Percentiles rank a stretch among this genome's conserved stretches.
Evolutionary conservation across 2,329 filamentous ascomycete genomes (phyloP).

Genomic region (Xylaria sp.): DNA sequence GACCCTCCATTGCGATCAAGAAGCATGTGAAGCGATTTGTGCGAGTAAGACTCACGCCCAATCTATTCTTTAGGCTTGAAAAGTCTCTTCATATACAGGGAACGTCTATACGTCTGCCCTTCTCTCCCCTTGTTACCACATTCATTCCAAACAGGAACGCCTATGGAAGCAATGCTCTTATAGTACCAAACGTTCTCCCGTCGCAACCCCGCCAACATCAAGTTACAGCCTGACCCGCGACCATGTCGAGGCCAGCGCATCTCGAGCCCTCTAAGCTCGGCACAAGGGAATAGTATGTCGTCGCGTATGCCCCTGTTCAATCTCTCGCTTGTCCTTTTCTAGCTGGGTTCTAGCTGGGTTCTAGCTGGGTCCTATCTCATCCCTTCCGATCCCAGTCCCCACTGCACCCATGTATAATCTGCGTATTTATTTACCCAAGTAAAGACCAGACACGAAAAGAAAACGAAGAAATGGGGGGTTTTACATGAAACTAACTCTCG

Average conservation of each 20-base stretch:
- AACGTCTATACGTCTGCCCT: not conserved
- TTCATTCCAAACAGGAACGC: not conserved
- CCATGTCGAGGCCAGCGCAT: conserved; percentile 58
- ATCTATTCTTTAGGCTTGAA: not conserved
- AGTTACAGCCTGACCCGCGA: not conserved
- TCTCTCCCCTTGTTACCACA: not conserved
- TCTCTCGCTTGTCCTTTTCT: not conserved
- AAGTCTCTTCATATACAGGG: not conserved
- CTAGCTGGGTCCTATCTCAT: no score
- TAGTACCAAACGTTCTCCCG: not conserved
- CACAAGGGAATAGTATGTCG: conserved; percentile 84
- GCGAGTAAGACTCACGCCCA: not conserved
- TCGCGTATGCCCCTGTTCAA: not conserved
- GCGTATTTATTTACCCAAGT: no score
- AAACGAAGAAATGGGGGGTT: not conserved
- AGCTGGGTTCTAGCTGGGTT: no score
- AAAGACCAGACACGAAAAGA: not conserved
- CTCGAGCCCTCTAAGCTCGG: conserved; percentile 81
- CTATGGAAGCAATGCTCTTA: no score
- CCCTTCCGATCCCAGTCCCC: not conserved
- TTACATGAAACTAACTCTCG: conserved; percentile 13
- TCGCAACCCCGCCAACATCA: not conserved
- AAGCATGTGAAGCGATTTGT: conserved; percentile 10
- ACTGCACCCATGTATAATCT: not conserved
- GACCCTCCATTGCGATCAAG: not conserved